These are phyloP conservation scores for Cyclotella sp. DNA, from an alignment of 108 stramenopile genomes.

Conservation along the genomic window DNA sequence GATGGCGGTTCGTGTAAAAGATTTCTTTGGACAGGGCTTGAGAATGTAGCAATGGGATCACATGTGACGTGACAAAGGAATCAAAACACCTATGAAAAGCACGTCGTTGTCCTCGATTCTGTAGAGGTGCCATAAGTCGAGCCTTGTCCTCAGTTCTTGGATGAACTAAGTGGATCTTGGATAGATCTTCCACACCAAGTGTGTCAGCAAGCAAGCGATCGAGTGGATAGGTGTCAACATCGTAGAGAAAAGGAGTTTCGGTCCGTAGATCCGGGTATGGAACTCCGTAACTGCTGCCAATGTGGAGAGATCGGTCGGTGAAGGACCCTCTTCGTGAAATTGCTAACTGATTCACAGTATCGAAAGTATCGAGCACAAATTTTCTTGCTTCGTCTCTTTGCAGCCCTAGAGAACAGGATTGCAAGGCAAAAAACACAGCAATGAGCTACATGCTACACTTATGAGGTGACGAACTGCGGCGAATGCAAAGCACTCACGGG, in stretches of 20 bases:
- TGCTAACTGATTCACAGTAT: slow-evolving; percentile 20
- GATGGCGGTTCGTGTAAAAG: slow-evolving; percentile 54
- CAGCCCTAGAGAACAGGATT: slow-evolving; percentile 30
- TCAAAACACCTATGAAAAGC: slow-evolving; percentile 72
- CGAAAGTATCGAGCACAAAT: slow-evolving; percentile 30
- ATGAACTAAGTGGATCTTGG: slow-evolving; percentile 57
- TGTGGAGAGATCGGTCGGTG: slow-evolving; percentile 27
- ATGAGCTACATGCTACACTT: not conserved
- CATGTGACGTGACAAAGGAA: slow-evolving; percentile 73
- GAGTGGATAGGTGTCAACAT: slow-evolving; percentile 68
- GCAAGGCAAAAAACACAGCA: not conserved
- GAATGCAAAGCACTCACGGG: slow-evolving; percentile 31
- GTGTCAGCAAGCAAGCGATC: slow-evolving; percentile 66
- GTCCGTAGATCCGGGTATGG: slow-evolving; percentile 67
- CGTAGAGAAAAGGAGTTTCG: slow-evolving; percentile 73
- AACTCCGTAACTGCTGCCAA: slow-evolving; percentile 69
- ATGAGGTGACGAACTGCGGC: not conserved
- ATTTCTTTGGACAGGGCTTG: slow-evolving; percentile 63
- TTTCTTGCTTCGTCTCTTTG: slow-evolving; percentile 47
- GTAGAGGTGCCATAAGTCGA: slow-evolving; percentile 51
- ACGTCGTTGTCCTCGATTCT: slow-evolving; percentile 44
- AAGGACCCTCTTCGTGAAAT: slow-evolving; percentile 7
- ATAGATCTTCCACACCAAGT: slow-evolving; percentile 62
- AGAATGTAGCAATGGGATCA: slow-evolving; percentile 76
- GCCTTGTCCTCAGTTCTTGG: slow-evolving; percentile 48